Percentiles rank a stretch among this genome's conserved stretches.
These are phyloP conservation scores for Hypericum androsaemum DNA, from an alignment of 345 rosid species.

Conservation along the genomic window DNA sequence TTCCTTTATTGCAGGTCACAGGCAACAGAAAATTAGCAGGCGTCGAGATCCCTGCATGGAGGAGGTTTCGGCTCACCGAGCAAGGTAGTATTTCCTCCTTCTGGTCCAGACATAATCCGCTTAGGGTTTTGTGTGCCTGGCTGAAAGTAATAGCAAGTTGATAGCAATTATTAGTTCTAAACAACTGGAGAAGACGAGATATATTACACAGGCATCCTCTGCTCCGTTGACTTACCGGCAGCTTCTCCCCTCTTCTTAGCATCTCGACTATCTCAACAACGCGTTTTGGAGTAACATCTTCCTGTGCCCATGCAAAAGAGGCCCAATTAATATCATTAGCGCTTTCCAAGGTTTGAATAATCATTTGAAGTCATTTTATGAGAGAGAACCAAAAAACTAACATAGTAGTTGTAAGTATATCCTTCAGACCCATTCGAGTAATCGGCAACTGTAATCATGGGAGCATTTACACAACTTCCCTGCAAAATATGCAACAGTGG, in stretches of 20 bases:
- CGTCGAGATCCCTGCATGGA: conserved; percentile 81
- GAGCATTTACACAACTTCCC: conserved; percentile 99
- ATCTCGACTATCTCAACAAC: conserved; percentile 86
- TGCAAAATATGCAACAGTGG: conserved; percentile 28
- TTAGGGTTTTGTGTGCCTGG: conserved; percentile 88
- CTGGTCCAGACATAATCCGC: conserved; percentile 77
- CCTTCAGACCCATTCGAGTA: conserved; percentile 92
- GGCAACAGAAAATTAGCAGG: conserved; percentile 44
- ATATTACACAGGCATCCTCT: conserved; percentile 1
- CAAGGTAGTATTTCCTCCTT: conserved; percentile 86
- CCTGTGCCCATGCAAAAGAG: conserved; percentile 45
- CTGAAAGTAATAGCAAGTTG: conserved; percentile 23
- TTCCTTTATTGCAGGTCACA: conserved; percentile 15
- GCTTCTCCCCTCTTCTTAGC: conserved; percentile 86
- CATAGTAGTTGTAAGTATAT: conserved; percentile 86
- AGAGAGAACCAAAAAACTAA: conserved; percentile 23
- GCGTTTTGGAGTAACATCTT: conserved; percentile 79
- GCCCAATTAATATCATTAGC: conserved; percentile 9
- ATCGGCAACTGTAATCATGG: conserved; percentile 97
- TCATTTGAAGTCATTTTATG: conserved; percentile 4
- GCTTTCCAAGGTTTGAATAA: neutral
- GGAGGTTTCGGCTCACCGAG: conserved; percentile 78
- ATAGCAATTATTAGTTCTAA: no score
- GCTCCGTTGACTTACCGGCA: conserved; percentile 45
- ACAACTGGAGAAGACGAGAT: neutral